Evolutionary conservation across 2,329 filamentous ascomycete species (phyloP), one percentile per base, ranked within the genome.

Genomic region (Simplicillium sp.): DNA sequence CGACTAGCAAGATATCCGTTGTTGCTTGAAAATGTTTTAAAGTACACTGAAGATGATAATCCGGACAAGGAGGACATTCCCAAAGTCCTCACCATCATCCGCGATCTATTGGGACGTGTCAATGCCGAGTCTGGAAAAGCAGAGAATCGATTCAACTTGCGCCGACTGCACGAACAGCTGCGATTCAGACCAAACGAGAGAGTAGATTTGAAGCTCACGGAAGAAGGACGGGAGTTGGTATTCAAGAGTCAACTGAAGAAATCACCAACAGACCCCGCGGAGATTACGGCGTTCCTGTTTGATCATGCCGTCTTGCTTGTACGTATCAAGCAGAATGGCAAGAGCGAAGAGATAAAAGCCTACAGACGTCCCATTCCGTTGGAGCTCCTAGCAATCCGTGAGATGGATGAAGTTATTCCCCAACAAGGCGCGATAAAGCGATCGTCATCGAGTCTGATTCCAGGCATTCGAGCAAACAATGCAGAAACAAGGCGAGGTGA

Each of bases 201-300:
- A 55, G 89, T 97, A 37, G 92, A 98, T 58, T 68, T 98, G 46
- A 94, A 94, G 60, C 72, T 98, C 38, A 95, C 88, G 0, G 92
- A 98, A 53, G 88, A 95, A 52, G 86, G 85, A 40, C 84, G 92
- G 44, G 88, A 96, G 60, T 71, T 98, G 52, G 80, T 98, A 47
- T 95, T 90, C 66, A 98, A 97, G 68, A 89, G 87, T 54, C 81
- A 81, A 46, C 76, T 98, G 61, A 97, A 95, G 70, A 97, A 97
- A 68, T 80, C 82, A 4, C 84, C 89, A 1, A 89, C 86, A 1
- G 89, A 96, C 57, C 83, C 80, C 36, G 79, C 84, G 1, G 90
- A 97, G 53, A 90, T 98, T 35, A 92, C 88, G 15, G 89, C 87
- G 13, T 98, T 94, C 66, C 73, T 98, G 17, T 96, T 98, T 57